Evolutionary conservation across 2,329 filamentous ascomycete genomes (phyloP), one percentile per base, ranked within the genome.

Genomic region (Aspergillus calidoustus): DNA sequence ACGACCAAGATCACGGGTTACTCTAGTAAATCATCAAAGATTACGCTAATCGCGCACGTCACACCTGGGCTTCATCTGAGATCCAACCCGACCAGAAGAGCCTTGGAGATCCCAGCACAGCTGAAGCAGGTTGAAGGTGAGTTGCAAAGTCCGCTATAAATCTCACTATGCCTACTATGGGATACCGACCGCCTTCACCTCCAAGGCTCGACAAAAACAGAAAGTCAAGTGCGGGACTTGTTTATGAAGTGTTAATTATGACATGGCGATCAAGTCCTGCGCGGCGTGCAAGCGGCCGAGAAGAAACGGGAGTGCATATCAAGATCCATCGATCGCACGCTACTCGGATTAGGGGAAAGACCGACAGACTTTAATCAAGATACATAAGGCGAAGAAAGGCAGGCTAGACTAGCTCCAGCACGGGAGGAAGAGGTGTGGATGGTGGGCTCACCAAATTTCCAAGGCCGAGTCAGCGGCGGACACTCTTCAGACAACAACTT

Each of bases 261-360:
- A 50, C 34, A 41, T 41, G 34, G 34, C 34, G 34, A 41, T 41
- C 34, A 15, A 41, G 34, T 41, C 34, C 34, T 41, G 34, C 34
- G 9, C 11, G 9, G 34, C 34, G 34, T 41, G 34, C 34, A 47
- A 47, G 44, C 22, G 44, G 44, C 15, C 22, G 44, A 38, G 53
- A 28, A n/a, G 53, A 61, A 54, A 59, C 55, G 55, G 54, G 52
- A 43, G 52, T 38, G 59, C 54, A 48, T 60, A 64, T 64, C 52
- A 61, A 67, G 63, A 66, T 67, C 62, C 63, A 64, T 67, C 62
- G 65, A 68, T 68, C 65, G 66, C 53, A 59, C 62, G 57, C 65
- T 64, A 68, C 61, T 25, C 63, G 53, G 52, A 59, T 67, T 67
- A 62, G 58, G 60, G 62, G 58, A 64, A 65, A 60, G 62, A 54